Conservation (phyloP, 2,329 filamentous ascomycete genomes). For the Microdochium paspali region DNA sequence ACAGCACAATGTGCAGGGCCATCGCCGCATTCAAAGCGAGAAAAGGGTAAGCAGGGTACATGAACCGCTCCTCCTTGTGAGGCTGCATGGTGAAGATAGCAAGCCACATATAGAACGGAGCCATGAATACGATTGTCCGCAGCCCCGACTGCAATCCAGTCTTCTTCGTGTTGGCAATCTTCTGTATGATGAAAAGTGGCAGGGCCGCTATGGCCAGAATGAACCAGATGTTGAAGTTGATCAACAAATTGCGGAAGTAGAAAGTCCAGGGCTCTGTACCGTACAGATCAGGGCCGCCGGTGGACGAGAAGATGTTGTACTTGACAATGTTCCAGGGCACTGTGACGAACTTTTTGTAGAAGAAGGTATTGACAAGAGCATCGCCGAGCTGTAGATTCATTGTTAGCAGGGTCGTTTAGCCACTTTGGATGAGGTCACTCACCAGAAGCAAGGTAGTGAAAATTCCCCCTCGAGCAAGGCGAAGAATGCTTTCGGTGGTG, state of each 20-base stretch:
- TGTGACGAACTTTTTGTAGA: slow-evolving; percentile 69
- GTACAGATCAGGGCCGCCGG: slow-evolving; percentile 82
- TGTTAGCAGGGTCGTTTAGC: background rate
- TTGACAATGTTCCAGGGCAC: slow-evolving; percentile 89
- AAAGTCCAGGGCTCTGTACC: slow-evolving; percentile 96
- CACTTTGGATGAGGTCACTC: slow-evolving; percentile 23
- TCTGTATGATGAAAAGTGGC: slow-evolving; percentile 68
- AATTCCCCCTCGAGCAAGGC: slow-evolving; percentile 58
- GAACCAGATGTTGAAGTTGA: slow-evolving; percentile 98
- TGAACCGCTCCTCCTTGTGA: slow-evolving; percentile 97
- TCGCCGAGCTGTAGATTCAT: slow-evolving; percentile 50
- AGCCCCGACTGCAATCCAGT: slow-evolving; percentile 61
- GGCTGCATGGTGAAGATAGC: slow-evolving; percentile 84
- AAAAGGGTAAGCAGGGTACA: slow-evolving; percentile 94
- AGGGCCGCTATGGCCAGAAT: slow-evolving; percentile 64
- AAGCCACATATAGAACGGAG: slow-evolving; percentile 92
- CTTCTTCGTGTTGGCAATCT: slow-evolving; percentile 49
- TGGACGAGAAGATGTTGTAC: slow-evolving; percentile 86
- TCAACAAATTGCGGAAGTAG: slow-evolving; percentile 78
- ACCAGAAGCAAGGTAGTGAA: slow-evolving; percentile 62
- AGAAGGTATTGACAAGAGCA: slow-evolving; percentile 66
- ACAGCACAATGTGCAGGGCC: slow-evolving; percentile 69
- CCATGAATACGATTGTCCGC: slow-evolving; percentile 67
- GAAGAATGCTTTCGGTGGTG: slow-evolving; percentile 47
- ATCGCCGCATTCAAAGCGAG: slow-evolving; percentile 83